A percentile compares a stretch with the other conserved stretches of the same genome.
Evolutionary conservation across 73 alveolate genomes (phyloP).

Genomic region (Paramecium sonneborni): DNA sequence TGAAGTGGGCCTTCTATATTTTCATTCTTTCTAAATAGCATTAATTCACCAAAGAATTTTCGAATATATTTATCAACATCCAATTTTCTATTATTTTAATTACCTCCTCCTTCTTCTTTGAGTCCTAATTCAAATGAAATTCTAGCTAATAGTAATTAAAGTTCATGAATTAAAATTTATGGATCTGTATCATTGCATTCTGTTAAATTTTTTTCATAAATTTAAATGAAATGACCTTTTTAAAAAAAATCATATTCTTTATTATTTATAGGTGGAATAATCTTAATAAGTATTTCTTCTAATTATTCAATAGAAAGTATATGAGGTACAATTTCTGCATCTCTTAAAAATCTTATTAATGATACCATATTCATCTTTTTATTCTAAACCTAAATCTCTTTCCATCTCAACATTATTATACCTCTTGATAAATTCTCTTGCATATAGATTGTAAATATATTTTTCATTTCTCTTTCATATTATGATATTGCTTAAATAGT

Average conservation of each 20-base stretch:
- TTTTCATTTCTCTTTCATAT: constrained; percentile 57
- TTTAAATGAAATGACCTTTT: constrained; percentile 24
- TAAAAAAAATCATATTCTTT: constrained; percentile 61
- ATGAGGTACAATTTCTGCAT: constrained; percentile 62
- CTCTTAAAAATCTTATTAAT: constrained; percentile 53
- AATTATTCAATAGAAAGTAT: constrained; percentile 52
- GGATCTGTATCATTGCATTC: constrained; percentile 57
- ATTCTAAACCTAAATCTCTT: constrained; percentile 44
- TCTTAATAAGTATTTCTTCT: constrained; percentile 45
- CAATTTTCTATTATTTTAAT: not conserved
- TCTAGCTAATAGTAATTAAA: constrained; percentile 57
- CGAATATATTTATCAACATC: constrained; percentile 40
- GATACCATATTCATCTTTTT: constrained; percentile 57
- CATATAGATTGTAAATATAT: constrained; percentile 48
- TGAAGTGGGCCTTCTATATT: constrained; percentile 55
- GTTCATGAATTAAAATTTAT: constrained; percentile 51
- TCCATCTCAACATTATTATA: constrained; percentile 52
- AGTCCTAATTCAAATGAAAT: constrained; percentile 60
- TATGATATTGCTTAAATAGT: constrained; percentile 34
- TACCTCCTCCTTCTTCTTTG: constrained; percentile 58
- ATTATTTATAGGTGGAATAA: constrained; percentile 56
- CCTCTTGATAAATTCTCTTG: constrained; percentile 22
- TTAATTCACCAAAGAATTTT: constrained; percentile 45
- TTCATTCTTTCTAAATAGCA: constrained; percentile 46
- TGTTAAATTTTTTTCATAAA: constrained; percentile 48